These are phyloP conservation scores for Silene conica DNA, from an alignment of 148 eudicot species.

Conservation along the genomic window DNA sequence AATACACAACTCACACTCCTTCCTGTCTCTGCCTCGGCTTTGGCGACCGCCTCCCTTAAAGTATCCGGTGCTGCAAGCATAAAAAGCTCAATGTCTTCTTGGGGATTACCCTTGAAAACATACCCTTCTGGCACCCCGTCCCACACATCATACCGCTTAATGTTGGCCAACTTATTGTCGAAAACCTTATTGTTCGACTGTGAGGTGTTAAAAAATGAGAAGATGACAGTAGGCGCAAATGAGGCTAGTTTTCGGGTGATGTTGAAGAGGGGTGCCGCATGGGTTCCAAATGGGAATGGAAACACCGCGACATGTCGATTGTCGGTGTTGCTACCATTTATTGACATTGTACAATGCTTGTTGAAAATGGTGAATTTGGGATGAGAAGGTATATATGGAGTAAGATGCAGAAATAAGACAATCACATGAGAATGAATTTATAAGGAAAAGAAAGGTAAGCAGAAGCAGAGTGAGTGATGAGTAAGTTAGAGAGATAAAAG, in stretches of 20 bases:
- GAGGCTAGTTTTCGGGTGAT: slow-evolving; percentile 20
- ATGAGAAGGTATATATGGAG: background rate
- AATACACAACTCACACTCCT: slow-evolving; percentile 24
- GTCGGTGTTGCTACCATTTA: background rate
- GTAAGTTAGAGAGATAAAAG: background rate
- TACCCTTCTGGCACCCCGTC: slow-evolving; percentile 26
- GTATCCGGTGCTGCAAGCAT: slow-evolving; percentile 5
- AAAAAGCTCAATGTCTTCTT: slow-evolving; percentile 25
- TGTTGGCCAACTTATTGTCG: background rate
- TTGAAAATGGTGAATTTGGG: too few species aligned
- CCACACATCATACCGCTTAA: slow-evolving; percentile 14
- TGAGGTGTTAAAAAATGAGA: slow-evolving; percentile 26
- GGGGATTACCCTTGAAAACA: slow-evolving; percentile 19
- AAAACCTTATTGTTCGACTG: background rate
- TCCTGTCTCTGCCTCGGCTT: slow-evolving; percentile 26
- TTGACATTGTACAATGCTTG: slow-evolving; percentile 5
- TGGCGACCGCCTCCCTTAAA: slow-evolving; percentile 12
- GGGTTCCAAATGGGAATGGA: slow-evolving; percentile 21
- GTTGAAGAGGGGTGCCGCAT: slow-evolving; percentile 19
- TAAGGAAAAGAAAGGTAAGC: background rate
- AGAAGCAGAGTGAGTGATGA: background rate
- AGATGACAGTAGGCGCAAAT: slow-evolving; percentile 7
- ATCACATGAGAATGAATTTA: background rate
- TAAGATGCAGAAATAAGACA: background rate
- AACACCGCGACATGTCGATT: slow-evolving; percentile 20